Conservation (phyloP, 805 yeast genomes). For the Teunomyces aglyptinius region DNA sequence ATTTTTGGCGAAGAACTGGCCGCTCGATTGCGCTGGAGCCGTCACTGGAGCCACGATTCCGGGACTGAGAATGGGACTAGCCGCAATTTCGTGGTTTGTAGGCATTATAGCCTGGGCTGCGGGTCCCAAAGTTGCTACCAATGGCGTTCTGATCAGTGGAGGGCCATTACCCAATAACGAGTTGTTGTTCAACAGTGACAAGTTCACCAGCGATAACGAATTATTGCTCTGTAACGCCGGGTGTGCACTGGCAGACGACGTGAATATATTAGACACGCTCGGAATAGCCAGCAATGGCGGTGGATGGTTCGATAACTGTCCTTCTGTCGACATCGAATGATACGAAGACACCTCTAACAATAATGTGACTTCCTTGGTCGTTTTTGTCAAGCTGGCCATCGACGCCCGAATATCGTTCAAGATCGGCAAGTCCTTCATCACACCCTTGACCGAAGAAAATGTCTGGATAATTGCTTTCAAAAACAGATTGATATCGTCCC, state of each 20-base stretch:
- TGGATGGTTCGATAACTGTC: slow-evolving; percentile 12
- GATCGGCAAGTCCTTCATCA: slow-evolving; percentile 78
- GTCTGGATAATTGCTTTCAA: slow-evolving; percentile 81
- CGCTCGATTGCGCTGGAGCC: slow-evolving; percentile 32
- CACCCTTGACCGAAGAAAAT: slow-evolving; percentile 75
- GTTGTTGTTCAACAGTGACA: slow-evolving; percentile 9
- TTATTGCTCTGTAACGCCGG: slow-evolving; percentile 14
- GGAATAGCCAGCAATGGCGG: slow-evolving; percentile 29
- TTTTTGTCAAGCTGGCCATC: slow-evolving; percentile 77
- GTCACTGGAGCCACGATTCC: slow-evolving; percentile 13
- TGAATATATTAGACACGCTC: slow-evolving; percentile 32
- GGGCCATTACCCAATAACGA: slow-evolving; percentile 3
- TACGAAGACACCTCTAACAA: slow-evolving; percentile 57
- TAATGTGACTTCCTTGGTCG: slow-evolving; percentile 91
- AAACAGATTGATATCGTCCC: slow-evolving; percentile 83
- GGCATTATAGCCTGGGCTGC: slow-evolving; percentile 28
- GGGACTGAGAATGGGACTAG: slow-evolving; percentile 17
- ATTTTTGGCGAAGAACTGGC: slow-evolving; percentile 33
- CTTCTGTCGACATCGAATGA: slow-evolving; percentile 28
- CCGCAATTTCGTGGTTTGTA: slow-evolving; percentile 1
- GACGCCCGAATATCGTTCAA: slow-evolving; percentile 77
- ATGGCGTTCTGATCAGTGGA: slow-evolving; percentile 25
- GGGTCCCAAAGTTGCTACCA: slow-evolving; percentile 24
- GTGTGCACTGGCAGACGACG: slow-evolving; percentile 30
- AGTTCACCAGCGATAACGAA: slow-evolving; percentile 14